Percentiles rank a stretch among this genome's conserved stretches.
These are phyloP conservation scores for Salvia sclarea DNA, from an alignment of 305 asterid genomes.

Conservation along the genomic window DNA sequence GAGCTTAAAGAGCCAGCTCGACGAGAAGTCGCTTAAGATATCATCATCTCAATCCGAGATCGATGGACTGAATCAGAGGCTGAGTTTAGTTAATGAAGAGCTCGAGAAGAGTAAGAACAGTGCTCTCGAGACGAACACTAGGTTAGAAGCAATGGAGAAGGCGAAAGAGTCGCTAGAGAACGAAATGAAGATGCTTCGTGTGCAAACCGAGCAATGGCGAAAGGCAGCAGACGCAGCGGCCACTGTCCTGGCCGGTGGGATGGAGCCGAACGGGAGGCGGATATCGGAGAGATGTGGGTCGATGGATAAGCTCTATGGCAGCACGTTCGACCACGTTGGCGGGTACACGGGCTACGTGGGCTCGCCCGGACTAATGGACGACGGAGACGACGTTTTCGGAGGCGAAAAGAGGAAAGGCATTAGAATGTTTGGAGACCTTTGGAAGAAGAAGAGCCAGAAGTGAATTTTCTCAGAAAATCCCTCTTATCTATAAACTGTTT, in stretches of 20 bases:
- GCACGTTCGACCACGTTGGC: slow-evolving; percentile 44
- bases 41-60: slow-evolving; percentile 50
- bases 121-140: slow-evolving; percentile 36
- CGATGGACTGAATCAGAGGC: slow-evolving; percentile 41
- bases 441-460: slow-evolving; percentile 92
- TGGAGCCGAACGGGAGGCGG: slow-evolving; percentile 63
- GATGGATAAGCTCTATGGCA: slow-evolving; percentile 78
- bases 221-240: slow-evolving; percentile 99
- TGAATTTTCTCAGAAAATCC: slow-evolving; percentile 30
- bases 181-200: slow-evolving; percentile 76
- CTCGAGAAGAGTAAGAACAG: slow-evolving; percentile 53
- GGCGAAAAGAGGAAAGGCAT: slow-evolving; percentile 76
- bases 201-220: slow-evolving; percentile 96
- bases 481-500: background rate
- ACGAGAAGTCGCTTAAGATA: slow-evolving; percentile 45
- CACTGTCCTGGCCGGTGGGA: slow-evolving; percentile 69
- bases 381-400: slow-evolving; percentile 54
- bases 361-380: slow-evolving; percentile 64
- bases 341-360: slow-evolving; percentile 59
- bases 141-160: slow-evolving; percentile 54
- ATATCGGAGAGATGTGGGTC: slow-evolving; percentile 90
- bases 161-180: slow-evolving; percentile 61
- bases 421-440: slow-evolving; percentile 81
- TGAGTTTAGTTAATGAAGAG: slow-evolving; percentile 48
- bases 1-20: slow-evolving; percentile 50